phyloP scores from a whole-genome alignment of 2,329 filamentous ascomycete genomes.

The Arthrobotrys musiformis region DNA sequence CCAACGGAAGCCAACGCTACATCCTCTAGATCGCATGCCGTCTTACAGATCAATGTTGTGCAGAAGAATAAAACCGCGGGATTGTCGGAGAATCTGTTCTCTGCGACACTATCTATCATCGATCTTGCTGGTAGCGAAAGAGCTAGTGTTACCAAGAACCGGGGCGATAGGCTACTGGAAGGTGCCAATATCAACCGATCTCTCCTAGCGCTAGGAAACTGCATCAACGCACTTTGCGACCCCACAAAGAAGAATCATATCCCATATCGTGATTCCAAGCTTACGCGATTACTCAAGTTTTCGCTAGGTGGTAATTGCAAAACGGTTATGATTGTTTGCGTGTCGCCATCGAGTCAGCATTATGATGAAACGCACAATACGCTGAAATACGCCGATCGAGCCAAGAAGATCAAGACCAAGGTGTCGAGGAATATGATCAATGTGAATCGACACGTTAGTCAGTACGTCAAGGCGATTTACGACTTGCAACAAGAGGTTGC shows the following conservation, averaged over 20 bases:
- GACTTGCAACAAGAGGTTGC: constrained; percentile 98
- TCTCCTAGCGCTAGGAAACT: constrained; percentile 89
- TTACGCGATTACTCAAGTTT: constrained; percentile 94
- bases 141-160: constrained; percentile 95
- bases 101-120: constrained; percentile 98
- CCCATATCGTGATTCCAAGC: constrained; percentile 96
- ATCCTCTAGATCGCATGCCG: constrained; percentile 94
- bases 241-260: constrained; percentile 90
- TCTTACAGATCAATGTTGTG: constrained; percentile 95
- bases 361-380: constrained; percentile 99
- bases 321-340: constrained; percentile 99
- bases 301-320: constrained; percentile 97
- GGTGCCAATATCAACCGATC: constrained; percentile 99
- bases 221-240: constrained; percentile 98
- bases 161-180: constrained; percentile 88
- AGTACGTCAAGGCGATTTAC: constrained; percentile 98
- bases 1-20: constrained; percentile 97
- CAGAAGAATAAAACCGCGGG: constrained; percentile 93
- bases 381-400: constrained; percentile 92
- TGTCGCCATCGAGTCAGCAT: constrained; percentile 94
- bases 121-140: constrained; percentile 95
- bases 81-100: constrained; percentile 93
- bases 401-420: constrained; percentile 99
- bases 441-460: constrained; percentile 98
- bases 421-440: constrained; percentile 99